A percentile compares a stretch with the other conserved stretches of the same genome.
Conservation (phyloP, 164 flowering plant genomes). For the Chloranthus sessilifolius region DNA sequence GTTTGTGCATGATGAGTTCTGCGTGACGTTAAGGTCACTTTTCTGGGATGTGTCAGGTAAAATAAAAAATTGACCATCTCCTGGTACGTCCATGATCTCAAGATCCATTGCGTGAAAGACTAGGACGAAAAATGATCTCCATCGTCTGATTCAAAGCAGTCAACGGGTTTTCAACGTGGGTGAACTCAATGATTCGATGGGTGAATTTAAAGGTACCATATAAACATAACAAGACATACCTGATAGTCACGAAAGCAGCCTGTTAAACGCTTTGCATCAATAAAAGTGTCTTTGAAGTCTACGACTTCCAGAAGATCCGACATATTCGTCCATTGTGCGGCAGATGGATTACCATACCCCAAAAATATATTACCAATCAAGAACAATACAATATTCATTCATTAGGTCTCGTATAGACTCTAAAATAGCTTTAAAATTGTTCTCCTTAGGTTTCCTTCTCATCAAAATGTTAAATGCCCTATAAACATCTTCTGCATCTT, state of each 20-base stretch:
- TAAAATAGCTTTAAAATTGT: slow-evolving; percentile 95
- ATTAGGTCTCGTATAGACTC: slow-evolving; percentile 98
- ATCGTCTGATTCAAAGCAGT: too few species aligned
- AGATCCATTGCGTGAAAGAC: too few species aligned
- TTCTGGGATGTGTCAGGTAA: too few species aligned
- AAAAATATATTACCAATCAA: slow-evolving; percentile 90
- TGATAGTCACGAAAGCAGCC: slow-evolving; percentile 65
- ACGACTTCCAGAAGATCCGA: slow-evolving; percentile 78
- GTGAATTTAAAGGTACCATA: too few species aligned
- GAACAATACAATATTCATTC: slow-evolving; percentile 99
- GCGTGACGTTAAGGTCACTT: too few species aligned
- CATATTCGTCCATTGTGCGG: slow-evolving; percentile 97
- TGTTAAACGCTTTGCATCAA: slow-evolving; percentile 73
- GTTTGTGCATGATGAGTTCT: too few species aligned
- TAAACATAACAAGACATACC: slow-evolving; percentile 35
- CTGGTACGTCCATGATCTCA: too few species aligned
- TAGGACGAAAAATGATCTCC: too few species aligned
- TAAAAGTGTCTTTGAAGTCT: slow-evolving; percentile 94
- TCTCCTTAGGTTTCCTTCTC: slow-evolving; percentile 99
- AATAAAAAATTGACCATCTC: too few species aligned
- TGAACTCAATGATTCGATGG: too few species aligned
- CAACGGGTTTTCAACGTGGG: too few species aligned
- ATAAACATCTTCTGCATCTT: slow-evolving; percentile 84
- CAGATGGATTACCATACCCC: slow-evolving; percentile 98
- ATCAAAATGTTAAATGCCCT: slow-evolving; percentile 82